phyloP scores from a whole-genome alignment of 352 stramenopile species.

The Pythium rhizo-oryzae region DNA sequence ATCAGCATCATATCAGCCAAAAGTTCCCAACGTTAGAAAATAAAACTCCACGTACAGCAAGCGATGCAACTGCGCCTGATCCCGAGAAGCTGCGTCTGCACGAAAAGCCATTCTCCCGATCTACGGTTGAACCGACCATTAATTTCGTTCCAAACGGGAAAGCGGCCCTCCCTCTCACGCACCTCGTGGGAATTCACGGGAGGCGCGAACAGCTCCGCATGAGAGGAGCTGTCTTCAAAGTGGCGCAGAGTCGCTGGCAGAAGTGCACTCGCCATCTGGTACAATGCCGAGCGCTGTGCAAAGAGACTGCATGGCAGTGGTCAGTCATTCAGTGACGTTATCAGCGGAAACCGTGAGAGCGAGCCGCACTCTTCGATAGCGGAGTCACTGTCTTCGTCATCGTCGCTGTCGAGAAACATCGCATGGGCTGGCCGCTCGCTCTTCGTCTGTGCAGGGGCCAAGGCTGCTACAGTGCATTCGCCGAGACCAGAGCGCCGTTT shows the following conservation, averaged over 20 bases:
- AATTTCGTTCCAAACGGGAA: not conserved
- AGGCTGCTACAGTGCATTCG: no score
- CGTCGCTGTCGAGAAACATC: conserved; percentile 19
- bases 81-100: not conserved
- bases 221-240: not conserved
- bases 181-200: not conserved
- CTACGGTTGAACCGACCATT: not conserved
- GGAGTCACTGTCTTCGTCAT: conserved; percentile 11
- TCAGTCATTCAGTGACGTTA: not conserved
- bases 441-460: not conserved
- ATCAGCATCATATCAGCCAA: not conserved
- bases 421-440: not conserved
- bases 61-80: conserved; percentile 40
- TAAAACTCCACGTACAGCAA: conserved; percentile 38
- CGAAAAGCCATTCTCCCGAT: not conserved
- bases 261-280: not conserved
- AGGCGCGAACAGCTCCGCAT: not conserved
- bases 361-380: not conserved
- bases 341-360: not conserved
- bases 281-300: not conserved
- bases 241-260: not conserved
- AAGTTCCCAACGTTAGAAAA: no score
- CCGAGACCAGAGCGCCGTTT: no score
- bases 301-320: not conserved
- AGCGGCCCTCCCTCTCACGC: not conserved